These are phyloP conservation scores for Cyclostephanos invisitatus DNA, from an alignment of 108 stramenopile species.

Conservation along the genomic window DNA sequence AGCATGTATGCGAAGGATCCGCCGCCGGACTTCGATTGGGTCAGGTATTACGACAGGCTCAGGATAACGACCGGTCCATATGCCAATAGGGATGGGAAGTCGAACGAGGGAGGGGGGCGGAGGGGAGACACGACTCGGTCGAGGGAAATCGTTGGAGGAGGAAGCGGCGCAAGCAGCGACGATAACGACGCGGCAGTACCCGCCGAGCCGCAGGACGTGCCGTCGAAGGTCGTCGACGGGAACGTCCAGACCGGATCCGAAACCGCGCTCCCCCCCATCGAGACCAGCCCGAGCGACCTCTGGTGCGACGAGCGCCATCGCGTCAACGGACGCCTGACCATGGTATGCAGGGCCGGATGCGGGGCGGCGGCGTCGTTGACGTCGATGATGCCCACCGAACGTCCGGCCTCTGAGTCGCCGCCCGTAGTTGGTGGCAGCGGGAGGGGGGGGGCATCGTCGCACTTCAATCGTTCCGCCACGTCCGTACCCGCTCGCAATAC, in stretches of 20 bases:
- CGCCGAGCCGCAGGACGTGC: not conserved
- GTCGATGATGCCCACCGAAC: not conserved
- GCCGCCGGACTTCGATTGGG: slow-evolving; percentile 42
- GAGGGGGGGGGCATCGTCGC: not conserved
- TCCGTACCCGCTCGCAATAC: not conserved
- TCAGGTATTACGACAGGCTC: slow-evolving; percentile 11
- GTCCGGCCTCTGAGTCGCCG: not conserved
- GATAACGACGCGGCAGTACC: not conserved
- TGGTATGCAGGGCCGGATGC: not conserved
- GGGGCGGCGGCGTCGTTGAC: not conserved
- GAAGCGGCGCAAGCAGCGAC: not conserved
- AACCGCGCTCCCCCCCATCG: not conserved
- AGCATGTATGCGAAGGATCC: slow-evolving; percentile 43
- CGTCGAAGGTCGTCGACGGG: not conserved
- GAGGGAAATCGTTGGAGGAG: not conserved
- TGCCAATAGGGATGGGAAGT: not conserved
- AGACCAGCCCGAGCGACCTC: not conserved
- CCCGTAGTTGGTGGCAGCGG: not conserved
- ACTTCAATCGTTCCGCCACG: not conserved
- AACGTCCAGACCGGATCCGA: not conserved
- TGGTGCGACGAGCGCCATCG: slow-evolving; percentile 8
- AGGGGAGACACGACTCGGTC: not conserved
- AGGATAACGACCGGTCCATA: slow-evolving; percentile 2
- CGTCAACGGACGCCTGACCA: slow-evolving; percentile 8
- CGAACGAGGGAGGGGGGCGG: not conserved